These are phyloP conservation scores for Vigna reflexopilosa DNA, from an alignment of 306 rosid genomes.

Conservation along the genomic window DNA sequence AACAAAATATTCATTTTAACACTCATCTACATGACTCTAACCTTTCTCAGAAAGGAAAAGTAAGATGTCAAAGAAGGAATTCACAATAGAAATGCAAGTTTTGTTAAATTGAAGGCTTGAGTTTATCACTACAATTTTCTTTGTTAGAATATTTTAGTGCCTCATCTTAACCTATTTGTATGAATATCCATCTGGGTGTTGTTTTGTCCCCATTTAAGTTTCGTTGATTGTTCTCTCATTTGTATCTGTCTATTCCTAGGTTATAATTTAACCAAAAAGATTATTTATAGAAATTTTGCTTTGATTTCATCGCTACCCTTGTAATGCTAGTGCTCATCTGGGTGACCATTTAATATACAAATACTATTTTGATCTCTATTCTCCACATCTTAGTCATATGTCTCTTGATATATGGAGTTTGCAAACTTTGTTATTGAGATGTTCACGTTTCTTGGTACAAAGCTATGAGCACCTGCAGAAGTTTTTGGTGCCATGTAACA, in stretches of 20 bases:
- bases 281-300: background rate
- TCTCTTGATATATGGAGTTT: background rate
- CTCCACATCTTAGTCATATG: background rate
- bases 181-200: background rate
- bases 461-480: conserved; percentile 1
- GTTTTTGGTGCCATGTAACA: background rate
- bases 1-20: background rate
- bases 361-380: background rate
- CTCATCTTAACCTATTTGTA: background rate
- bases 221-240: background rate
- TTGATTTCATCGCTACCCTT: background rate
- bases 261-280: background rate
- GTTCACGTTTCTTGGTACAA: conserved; percentile 16
- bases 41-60: background rate
- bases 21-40: background rate
- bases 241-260: background rate
- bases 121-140: background rate
- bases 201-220: background rate
- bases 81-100: background rate
- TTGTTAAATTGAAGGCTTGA: background rate
- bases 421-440: no score
- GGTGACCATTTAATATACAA: background rate
- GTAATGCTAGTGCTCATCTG: background rate
- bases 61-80: background rate
- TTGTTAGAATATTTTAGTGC: background rate